phyloP scores from a whole-genome alignment of 176 grass and related monocot genomes.

The Hsuehochloa calcarea region DNA sequence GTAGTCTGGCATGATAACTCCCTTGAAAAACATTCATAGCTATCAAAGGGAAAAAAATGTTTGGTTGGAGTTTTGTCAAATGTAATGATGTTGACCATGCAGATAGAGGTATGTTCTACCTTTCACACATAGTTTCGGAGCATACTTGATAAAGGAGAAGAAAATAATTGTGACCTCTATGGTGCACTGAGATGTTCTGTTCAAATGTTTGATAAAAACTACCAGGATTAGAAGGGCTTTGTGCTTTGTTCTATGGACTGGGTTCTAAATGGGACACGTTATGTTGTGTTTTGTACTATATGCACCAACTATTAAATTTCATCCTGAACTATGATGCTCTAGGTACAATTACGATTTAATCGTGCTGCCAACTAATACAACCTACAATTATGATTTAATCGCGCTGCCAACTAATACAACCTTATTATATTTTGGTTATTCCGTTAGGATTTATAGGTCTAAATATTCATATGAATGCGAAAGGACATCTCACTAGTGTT shows the following conservation, averaged over 20 bases:
- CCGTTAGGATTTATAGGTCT: not conserved
- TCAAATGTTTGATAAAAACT: too few relatives aligned
- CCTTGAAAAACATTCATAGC: too few relatives aligned
- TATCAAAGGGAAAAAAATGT: too few relatives aligned
- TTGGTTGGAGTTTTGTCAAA: too few relatives aligned
- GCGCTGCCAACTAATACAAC: not conserved
- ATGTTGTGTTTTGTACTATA: not conserved
- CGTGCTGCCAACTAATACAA: not conserved
- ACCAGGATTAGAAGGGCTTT: not conserved
- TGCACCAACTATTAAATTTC: not conserved
- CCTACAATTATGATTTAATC: not conserved
- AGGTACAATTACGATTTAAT: not conserved
- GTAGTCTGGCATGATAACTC: too few relatives aligned
- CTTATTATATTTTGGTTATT: not conserved
- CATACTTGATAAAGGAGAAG: too few relatives aligned
- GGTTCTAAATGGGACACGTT: not conserved
- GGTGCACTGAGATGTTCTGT: too few relatives aligned
- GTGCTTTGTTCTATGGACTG: not conserved
- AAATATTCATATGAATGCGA: not conserved
- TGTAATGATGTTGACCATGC: too few relatives aligned
- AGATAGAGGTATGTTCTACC: too few relatives aligned
- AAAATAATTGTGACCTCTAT: too few relatives aligned
- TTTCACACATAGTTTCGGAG: too few relatives aligned
- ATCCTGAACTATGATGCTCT: not conserved
- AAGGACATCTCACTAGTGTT: too few relatives aligned